phyloP scores from a whole-genome alignment of 108 stramenopile species.

The Nitzschia sp. region DNA sequence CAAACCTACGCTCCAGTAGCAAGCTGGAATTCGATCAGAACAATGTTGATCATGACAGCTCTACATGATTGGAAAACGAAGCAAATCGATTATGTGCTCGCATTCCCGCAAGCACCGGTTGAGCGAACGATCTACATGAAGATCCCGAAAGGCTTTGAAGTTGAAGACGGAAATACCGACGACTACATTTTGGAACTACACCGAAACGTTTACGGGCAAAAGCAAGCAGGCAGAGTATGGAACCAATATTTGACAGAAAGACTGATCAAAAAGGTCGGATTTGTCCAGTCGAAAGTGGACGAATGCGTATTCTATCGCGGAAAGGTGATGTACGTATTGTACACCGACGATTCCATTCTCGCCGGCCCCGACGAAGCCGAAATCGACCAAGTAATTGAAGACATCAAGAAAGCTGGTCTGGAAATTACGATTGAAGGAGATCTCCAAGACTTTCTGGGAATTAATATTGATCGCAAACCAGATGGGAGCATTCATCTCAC shows the following conservation, averaged over 20 bases:
- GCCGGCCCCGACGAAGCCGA: slow-evolving; percentile 21
- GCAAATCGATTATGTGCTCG: slow-evolving; percentile 50
- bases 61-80: slow-evolving; percentile 36
- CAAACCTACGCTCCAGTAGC: slow-evolving; percentile 57
- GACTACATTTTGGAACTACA: slow-evolving; percentile 22
- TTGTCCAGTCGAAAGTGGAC: slow-evolving; percentile 32
- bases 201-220: slow-evolving; percentile 37
- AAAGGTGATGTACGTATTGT: slow-evolving; percentile 33
- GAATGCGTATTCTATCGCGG: slow-evolving; percentile 48
- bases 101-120: slow-evolving; percentile 46
- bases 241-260: slow-evolving; percentile 34
- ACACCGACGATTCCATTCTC: slow-evolving; percentile 36
- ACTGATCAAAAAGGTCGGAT: slow-evolving; percentile 25
- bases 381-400: slow-evolving; percentile 14
- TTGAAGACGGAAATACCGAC: not conserved
- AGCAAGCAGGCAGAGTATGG: slow-evolving; percentile 41
- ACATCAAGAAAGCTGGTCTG: slow-evolving; percentile 22
- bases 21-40: slow-evolving; percentile 37
- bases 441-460: slow-evolving; percentile 42
- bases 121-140: slow-evolving; percentile 46
- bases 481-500: slow-evolving; percentile 40
- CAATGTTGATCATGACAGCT: slow-evolving; percentile 21
- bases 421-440: slow-evolving; percentile 34
- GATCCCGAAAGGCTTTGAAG: slow-evolving; percentile 39
- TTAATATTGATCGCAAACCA: slow-evolving; percentile 20